Base-by-base conservation (phyloP, 352 stramenopile genomes). In the Pythium angustatum region DNA sequence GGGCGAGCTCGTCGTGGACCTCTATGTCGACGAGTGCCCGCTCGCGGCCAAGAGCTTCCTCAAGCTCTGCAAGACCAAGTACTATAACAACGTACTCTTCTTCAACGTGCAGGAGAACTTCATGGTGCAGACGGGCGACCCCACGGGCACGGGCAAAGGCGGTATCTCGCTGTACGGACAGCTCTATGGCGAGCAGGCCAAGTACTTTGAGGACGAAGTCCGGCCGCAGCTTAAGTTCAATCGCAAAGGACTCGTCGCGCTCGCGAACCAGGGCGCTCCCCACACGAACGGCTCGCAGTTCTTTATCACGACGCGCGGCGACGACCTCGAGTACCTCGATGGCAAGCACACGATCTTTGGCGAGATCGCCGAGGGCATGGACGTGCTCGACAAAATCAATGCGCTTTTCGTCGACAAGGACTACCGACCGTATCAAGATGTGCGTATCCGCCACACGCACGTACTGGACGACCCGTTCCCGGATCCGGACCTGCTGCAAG, bases 61-160 rank as follows among this genome's bases (percentile, higher is more conserved):
- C 53, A 98, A 98, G 72, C 82, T 99, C 22, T 98, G 95, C 81
- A 96, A 97, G 79, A 80, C 72, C 70, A 96, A 96, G 72, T 98
- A 98, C 74, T 98, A 98, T 74, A 93, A 98, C 76, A 82, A 86
- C 57, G 84, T 78, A 57, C 79, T 98, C 10, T 97, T 98, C 73
- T 98, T 98, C 77, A 98, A 98, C 72, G 87, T 98, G n/a, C 91
- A 98, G 73, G 80, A 97, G 66, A 97, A 97, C 71, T 97, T 98
- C 48, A 97, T 98, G 77, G 79, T 94, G 30, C 95, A 98, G 51
- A 78, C 88, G 38, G 75, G 96, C 71, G 87, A 95, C 59, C 87
- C 87, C 5, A 98, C 85, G 24, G 97, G 91, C 54, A 98, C 97
- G 48, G 98, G 98, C n/a, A 50, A 67, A 3, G 97, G 97, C 27